phyloP scores from a whole-genome alignment of 2,329 filamentous ascomycete species.

The Neonectria ditissima region DNA sequence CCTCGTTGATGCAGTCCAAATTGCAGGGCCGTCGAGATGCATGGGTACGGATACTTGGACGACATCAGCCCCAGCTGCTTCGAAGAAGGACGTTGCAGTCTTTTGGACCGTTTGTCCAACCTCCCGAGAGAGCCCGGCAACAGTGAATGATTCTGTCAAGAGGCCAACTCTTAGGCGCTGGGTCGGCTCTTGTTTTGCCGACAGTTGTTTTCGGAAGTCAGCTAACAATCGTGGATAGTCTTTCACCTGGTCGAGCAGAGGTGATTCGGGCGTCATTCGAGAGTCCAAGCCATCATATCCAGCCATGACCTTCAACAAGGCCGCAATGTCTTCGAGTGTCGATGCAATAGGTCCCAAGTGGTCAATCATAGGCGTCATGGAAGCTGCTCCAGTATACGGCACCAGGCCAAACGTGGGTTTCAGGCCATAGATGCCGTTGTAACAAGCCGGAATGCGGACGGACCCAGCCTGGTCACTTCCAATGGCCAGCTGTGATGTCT shows the following conservation, averaged over 20 bases:
- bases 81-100: constrained; percentile 50
- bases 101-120: constrained; percentile 53
- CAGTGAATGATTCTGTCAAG: constrained; percentile 57
- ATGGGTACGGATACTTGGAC: constrained; percentile 60
- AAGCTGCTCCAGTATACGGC: constrained; percentile 57
- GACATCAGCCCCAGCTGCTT: constrained; percentile 57
- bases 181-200: constrained; percentile 31
- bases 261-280: constrained; percentile 55
- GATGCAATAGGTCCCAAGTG: constrained; percentile 58
- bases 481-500: constrained; percentile 43
- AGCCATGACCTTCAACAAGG: constrained; percentile 51
- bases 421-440: constrained; percentile 50
- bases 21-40: constrained; percentile 58
- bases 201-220: constrained; percentile 23
- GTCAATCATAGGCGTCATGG: constrained; percentile 57
- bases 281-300: constrained; percentile 59
- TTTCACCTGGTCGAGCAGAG: constrained; percentile 50
- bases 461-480: constrained; percentile 50
- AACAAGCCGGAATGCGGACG: constrained; percentile 48
- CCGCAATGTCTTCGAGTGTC: constrained; percentile 52
- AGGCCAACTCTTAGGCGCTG: constrained; percentile 56
- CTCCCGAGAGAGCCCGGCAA: constrained; percentile 53
- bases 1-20: constrained; percentile 47
- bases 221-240: constrained; percentile 46
- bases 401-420: constrained; percentile 57